Evolutionary conservation across 441 rosid species (phyloP).

Genomic region (Erodium chrysanthum): DNA sequence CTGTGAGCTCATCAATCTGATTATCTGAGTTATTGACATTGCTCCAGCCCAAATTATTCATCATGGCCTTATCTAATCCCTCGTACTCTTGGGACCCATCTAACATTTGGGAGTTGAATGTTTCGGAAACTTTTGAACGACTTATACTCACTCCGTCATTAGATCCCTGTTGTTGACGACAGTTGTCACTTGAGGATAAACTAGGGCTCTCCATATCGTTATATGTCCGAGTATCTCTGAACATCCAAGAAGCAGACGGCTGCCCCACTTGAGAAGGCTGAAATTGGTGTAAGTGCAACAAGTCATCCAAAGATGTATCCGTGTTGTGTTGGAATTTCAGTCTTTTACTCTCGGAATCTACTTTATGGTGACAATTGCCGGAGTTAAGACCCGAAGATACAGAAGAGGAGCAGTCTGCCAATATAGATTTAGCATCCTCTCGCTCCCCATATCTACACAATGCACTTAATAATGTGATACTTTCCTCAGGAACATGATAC

Average conservation of each 20-base stretch:
- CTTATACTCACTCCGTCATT: conserved; percentile 25
- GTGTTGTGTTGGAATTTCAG: conserved; percentile 28
- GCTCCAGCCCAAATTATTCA: conserved; percentile 24
- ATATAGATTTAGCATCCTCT: conserved; percentile 83
- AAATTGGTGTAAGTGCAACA: conserved; percentile 35
- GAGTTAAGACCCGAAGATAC: conserved; percentile 76
- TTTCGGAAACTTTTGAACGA: conserved; percentile 21
- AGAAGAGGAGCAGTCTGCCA: conserved; percentile 89
- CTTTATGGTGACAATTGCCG: conserved; percentile 34
- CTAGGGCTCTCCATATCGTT: conserved; percentile 29
- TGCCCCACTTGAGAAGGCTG: conserved; percentile 31
- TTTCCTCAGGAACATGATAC: conserved; percentile 65
- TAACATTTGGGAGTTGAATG: conserved; percentile 19
- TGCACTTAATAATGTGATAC: conserved; percentile 55
- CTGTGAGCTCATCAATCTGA: conserved; percentile 32
- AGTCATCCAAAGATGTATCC: conserved; percentile 30
- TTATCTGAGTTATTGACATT: conserved; percentile 26
- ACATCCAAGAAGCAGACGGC: conserved; percentile 30
- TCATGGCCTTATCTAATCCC: conserved; percentile 27
- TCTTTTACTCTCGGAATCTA: conserved; percentile 38
- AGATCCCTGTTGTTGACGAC: conserved; percentile 30
- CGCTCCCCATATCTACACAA: conserved; percentile 71
- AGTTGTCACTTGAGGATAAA: conserved; percentile 29
- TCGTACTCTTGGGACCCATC: conserved; percentile 23
- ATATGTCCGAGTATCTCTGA: conserved; percentile 32